Evolutionary conservation across 2,329 filamentous ascomycete species (phyloP).

Genomic region (Ilyonectria robusta): DNA sequence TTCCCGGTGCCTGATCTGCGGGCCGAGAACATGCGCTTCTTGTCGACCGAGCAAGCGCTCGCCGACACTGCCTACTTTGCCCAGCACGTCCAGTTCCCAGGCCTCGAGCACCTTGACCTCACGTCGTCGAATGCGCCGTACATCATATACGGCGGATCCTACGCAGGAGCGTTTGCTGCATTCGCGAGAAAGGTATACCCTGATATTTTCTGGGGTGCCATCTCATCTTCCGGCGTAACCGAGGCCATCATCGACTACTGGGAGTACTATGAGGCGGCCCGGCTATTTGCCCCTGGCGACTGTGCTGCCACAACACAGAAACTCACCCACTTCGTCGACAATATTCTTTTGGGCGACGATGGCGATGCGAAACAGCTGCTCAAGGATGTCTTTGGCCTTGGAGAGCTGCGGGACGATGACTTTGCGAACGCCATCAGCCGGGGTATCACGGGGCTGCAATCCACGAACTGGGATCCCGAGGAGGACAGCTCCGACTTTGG

Average conservation of each 20-base stretch:
- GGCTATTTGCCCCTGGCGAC: slow-evolving; percentile 65
- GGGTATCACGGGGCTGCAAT: slow-evolving; percentile 62
- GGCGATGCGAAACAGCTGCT: slow-evolving; percentile 62
- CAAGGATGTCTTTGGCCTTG: slow-evolving; percentile 62
- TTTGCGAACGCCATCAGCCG: slow-evolving; percentile 61
- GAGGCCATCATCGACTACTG: slow-evolving; percentile 85
- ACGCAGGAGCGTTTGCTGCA: slow-evolving; percentile 84
- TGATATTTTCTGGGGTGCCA: slow-evolving; percentile 82
- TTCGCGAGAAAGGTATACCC: slow-evolving; percentile 84
- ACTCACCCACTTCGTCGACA: slow-evolving; percentile 66
- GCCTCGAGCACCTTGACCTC: slow-evolving; percentile 76
- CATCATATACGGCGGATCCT: slow-evolving; percentile 87
- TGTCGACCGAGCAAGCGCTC: slow-evolving; percentile 86
- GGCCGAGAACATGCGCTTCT: slow-evolving; percentile 81
- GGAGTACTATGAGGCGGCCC: slow-evolving; percentile 68
- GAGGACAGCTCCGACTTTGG: slow-evolving; percentile 59
- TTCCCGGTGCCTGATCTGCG: slow-evolving; percentile 76
- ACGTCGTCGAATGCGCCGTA: slow-evolving; percentile 77
- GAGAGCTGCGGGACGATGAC: slow-evolving; percentile 61
- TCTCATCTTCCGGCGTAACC: slow-evolving; percentile 85
- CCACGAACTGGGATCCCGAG: slow-evolving; percentile 68
- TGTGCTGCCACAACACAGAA: slow-evolving; percentile 77
- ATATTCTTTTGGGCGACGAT: slow-evolving; percentile 61
- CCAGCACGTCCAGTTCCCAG: slow-evolving; percentile 77
- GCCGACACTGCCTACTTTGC: slow-evolving; percentile 89